Evolutionary conservation across 2,329 filamentous ascomycete species (phyloP).

Genomic region (Hypoxylon sp.): DNA sequence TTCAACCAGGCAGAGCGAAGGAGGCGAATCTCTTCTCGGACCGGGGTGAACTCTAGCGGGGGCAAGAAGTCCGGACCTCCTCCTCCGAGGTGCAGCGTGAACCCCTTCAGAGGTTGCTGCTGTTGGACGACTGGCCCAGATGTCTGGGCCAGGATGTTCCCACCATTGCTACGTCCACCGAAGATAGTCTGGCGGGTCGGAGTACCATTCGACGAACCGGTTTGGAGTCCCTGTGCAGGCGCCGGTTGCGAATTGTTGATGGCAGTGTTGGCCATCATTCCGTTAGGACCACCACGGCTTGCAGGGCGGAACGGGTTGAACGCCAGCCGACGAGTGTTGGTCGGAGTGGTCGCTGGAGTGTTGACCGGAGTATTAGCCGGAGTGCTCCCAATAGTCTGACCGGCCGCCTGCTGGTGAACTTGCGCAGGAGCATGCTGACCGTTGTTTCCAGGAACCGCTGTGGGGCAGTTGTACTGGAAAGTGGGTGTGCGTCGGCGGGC

Average conservation of each 20-base stretch:
- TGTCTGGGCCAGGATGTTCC: background rate
- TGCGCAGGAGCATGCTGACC: background rate
- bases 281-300: background rate
- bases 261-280: background rate
- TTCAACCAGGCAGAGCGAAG: slow-evolving; percentile 58
- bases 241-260: background rate
- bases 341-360: background rate
- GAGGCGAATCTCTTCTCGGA: background rate
- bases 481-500: background rate
- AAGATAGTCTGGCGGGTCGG: background rate
- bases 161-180: background rate
- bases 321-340: background rate
- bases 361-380: background rate
- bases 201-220: background rate
- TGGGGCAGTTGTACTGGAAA: background rate
- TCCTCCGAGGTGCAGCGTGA: background rate
- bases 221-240: background rate
- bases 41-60: slow-evolving; percentile 13
- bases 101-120: background rate
- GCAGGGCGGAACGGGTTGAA: background rate
- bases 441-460: background rate
- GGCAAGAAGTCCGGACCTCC: background rate
- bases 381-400: background rate
- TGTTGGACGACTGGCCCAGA: background rate
- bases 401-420: background rate